These are phyloP conservation scores for Marchantia polymorpha DNA, from an alignment of 225 moss, liverwort and hornwort species.

Conservation along the genomic window DNA sequence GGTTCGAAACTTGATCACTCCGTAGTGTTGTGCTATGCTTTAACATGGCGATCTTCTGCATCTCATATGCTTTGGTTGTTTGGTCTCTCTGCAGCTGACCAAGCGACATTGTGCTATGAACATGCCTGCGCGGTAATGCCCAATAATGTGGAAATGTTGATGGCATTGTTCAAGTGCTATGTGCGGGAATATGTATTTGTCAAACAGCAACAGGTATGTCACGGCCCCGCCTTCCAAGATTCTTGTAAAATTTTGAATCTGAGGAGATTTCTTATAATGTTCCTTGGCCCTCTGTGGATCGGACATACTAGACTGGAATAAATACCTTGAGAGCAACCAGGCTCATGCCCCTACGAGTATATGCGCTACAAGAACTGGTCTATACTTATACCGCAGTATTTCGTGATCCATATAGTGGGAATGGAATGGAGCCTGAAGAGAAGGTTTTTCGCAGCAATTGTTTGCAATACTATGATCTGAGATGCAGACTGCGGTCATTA, in stretches of 20 bases:
- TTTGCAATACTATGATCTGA: no score
- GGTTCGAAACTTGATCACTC: neutral
- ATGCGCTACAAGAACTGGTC: no score
- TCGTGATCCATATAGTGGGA: neutral
- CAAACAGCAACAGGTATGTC: slow-evolving; percentile 87
- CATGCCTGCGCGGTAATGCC: slow-evolving; percentile 66
- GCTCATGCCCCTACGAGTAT: neutral
- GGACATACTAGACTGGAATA: no score
- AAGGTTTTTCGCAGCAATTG: neutral
- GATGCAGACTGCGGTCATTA: no score
- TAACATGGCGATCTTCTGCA: neutral
- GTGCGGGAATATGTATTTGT: slow-evolving; percentile 75
- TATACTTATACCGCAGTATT: neutral
- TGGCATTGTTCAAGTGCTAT: slow-evolving; percentile 87
- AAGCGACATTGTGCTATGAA: slow-evolving; percentile 82
- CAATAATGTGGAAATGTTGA: slow-evolving; percentile 69
- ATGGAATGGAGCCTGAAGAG: neutral
- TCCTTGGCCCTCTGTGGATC: no score
- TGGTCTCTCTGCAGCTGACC: slow-evolving; percentile 53
- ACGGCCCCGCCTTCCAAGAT: neutral
- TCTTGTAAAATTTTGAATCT: neutral
- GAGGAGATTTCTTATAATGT: no score
- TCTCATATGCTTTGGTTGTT: neutral
- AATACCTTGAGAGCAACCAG: no score
- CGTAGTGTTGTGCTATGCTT: neutral